A percentile compares a stretch with the other conserved stretches of the same genome.
phyloP scores from a whole-genome alignment of 164 flowering plant genomes.

The Aristolochia fimbriata region DNA sequence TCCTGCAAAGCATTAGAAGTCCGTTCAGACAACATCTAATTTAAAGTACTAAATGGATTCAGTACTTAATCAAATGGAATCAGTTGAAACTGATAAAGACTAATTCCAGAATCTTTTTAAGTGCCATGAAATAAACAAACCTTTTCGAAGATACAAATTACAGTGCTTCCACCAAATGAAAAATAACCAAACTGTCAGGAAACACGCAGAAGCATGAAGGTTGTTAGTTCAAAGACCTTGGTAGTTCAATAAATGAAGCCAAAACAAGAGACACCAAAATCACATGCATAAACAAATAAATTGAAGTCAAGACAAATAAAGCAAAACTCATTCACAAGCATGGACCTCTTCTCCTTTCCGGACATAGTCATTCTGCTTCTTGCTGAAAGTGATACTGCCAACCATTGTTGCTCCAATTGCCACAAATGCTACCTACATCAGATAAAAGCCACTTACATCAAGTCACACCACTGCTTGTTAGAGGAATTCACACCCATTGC shows the following conservation, averaged over 20 bases:
- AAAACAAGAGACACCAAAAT: no score
- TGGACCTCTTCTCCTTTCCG: conserved; percentile 92
- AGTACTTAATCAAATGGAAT: no score
- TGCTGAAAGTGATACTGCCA: conserved; percentile 78
- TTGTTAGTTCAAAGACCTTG: not conserved
- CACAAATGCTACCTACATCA: conserved; percentile 82
- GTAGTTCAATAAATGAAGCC: not conserved
- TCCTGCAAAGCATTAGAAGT: conserved; percentile 34
- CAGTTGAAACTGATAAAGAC: not conserved
- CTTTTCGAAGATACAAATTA: conserved; percentile 89
- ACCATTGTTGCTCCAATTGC: conserved; percentile 99
- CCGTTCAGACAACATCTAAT: not conserved
- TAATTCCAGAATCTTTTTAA: not conserved
- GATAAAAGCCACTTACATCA: no score
- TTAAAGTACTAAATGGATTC: not conserved
- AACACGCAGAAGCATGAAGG: not conserved
- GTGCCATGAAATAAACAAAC: conserved; percentile 24
- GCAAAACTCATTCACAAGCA: not conserved
- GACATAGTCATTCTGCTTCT: conserved; percentile 53
- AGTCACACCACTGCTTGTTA: no score
- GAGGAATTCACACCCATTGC: no score
- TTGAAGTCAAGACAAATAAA: not conserved
- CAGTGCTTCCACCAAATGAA: conserved; percentile 98
- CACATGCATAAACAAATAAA: not conserved
- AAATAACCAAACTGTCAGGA: conserved; percentile 83